Evolutionary conservation across 2,329 filamentous ascomycete genomes (phyloP), one percentile per base, ranked within the genome.

Genomic region (Verticillium tricorpus): DNA sequence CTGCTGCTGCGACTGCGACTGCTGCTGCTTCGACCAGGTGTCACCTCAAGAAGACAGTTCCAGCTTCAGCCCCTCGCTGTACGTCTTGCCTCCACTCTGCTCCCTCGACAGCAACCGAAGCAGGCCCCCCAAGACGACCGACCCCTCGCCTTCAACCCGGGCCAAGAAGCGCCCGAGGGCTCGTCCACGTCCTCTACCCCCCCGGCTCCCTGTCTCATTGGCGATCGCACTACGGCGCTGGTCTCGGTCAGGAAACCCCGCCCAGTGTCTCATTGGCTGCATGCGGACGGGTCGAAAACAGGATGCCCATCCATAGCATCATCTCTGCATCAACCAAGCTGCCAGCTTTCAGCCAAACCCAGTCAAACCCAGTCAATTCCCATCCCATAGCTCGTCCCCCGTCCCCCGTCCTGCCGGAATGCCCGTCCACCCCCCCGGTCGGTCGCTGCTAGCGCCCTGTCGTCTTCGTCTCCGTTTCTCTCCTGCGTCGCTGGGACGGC

Each of bases 231-330:
- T 28, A 58, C 45, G 37, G 37, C 37, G 22, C 57, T 58, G 57
- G 57, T 52, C 57, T 58, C 57, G 39, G 57, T 39, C 57, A 58
- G 57, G 57, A 28, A 50, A 39, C 37, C 57, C 57, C 57, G n/a
- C 14, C 19, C 45, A 34, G 19, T 28, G 57, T 58, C 39, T 50
- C 57, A 58, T 58, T 58, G 57, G 57, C 57, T 40, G 57, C 57
- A 58, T 58, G 57, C 57, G 19, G 57, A 32, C 39, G 22, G 56
- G 37, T 58, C 57, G 57, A 52, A 58, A 58, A 40, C 57, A 58
- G 57, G 57, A 58, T 58, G 39, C 37, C 37, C 22, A 45, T 58
- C 57, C 57, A 58, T 58, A 58, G 32, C 57, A 58, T 58, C 57
- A 58, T 58, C 28, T 58, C 37, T 58, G 57, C 57, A 58, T 58